Percentiles rank a stretch among this genome's conserved stretches.
Conservation (phyloP, 2,329 filamentous ascomycete species). For the Alternaria sp. region DNA sequence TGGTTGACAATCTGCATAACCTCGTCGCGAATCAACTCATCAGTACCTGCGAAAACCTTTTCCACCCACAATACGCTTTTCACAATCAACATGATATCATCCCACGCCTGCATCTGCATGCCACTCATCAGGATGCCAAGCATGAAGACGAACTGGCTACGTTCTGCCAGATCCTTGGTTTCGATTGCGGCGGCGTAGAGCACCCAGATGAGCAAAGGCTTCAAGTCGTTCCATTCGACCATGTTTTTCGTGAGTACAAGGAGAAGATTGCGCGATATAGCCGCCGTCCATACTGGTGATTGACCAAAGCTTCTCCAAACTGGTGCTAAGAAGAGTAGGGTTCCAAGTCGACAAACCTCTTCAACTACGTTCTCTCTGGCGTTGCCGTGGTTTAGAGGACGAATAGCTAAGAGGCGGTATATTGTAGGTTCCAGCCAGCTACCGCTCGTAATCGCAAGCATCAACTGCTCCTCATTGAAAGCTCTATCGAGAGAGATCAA, state of each 20-base stretch:
- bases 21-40: slow-evolving; percentile 32
- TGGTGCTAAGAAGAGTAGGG: slow-evolving; percentile 35
- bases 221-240: slow-evolving; percentile 37
- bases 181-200: slow-evolving; percentile 38
- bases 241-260: slow-evolving; percentile 27
- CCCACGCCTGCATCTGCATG: slow-evolving; percentile 29
- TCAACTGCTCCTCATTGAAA: slow-evolving; percentile 30
- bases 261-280: slow-evolving; percentile 29
- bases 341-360: slow-evolving; percentile 40
- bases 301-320: slow-evolving; percentile 36
- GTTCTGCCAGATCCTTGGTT: slow-evolving; percentile 28
- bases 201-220: slow-evolving; percentile 35
- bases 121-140: slow-evolving; percentile 33
- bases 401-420: slow-evolving; percentile 32
- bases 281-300: slow-evolving; percentile 33
- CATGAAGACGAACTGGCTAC: slow-evolving; percentile 36
- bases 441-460: slow-evolving; percentile 31
- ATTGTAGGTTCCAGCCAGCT: slow-evolving; percentile 40
- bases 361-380: slow-evolving; percentile 29
- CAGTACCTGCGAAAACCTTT: slow-evolving; percentile 29
- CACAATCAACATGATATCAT: slow-evolving; percentile 30
- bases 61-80: slow-evolving; percentile 42
- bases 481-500: slow-evolving; percentile 33
- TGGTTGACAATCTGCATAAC: slow-evolving; percentile 32
- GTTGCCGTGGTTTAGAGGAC: slow-evolving; percentile 25